Evolutionary conservation across 345 rosid genomes (phyloP), one percentile per base, ranked within the genome.

Genomic region (Citrus medica): DNA sequence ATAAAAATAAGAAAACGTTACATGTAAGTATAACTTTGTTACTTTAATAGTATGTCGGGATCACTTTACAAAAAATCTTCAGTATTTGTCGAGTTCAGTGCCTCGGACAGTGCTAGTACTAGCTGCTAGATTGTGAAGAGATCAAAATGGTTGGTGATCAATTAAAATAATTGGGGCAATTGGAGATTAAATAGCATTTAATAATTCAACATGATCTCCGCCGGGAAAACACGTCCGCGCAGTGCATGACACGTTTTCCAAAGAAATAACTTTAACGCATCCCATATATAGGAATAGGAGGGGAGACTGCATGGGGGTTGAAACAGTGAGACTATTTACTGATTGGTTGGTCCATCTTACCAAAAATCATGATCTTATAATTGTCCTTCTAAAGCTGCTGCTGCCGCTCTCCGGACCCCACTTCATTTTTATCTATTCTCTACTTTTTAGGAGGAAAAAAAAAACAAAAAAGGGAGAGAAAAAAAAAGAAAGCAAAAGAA

Each of bases 321-420:
- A 78, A 73, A 80, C 77, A 4, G 74, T 6, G 32, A 32, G 69
- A 25, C 66, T 51, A 2, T 28, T 46, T 10, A 62, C 19, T 81
- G 32, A 85, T 65, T 89, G 83, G 85, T 51, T 61, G 78, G 79
- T 87, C 78, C 90, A 30, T 81, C 86, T 80, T 84, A 87, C 94
- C 78, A 90, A 85, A 91, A 87, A 94, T 92, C 94, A 92, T 92
- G 81, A 84, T 89, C 91, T 87, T 90, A 87, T 94, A 82, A 92
- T 92, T 88, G 88, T 87, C 88, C 56, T 79, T 85, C 76, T 53
- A 75, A 83, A 82, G 83, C 72, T 70, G 76, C 68, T 68, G 83
- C 74, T 67, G 83, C 74, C 65, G 77, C 71, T 59, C 42, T 40
- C 25, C 37, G 83, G 82, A 82, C 78, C 86, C 87, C 88, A 69